Evolutionary conservation across 202 grass and related monocot species (phyloP).

Genomic region (Panicum virgatum): DNA sequence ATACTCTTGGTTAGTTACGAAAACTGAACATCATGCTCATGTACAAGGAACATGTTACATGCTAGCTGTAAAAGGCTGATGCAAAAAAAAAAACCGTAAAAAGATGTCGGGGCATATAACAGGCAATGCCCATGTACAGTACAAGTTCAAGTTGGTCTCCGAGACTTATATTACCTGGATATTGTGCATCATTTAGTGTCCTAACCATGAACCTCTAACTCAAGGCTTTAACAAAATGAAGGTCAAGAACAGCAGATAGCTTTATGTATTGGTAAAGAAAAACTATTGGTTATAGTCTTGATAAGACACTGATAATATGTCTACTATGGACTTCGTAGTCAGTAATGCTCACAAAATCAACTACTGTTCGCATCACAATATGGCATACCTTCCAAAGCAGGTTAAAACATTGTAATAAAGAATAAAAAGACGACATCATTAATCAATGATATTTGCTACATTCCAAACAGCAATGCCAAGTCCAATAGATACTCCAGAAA

Average conservation of each 20-base stretch:
- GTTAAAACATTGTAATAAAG: neutral
- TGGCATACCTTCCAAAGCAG: neutral
- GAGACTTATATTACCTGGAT: neutral
- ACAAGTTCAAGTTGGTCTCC: neutral
- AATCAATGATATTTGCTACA: neutral
- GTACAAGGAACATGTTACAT: neutral
- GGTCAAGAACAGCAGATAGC: neutral
- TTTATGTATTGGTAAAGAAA: neutral
- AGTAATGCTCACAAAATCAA: neutral
- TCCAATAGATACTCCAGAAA: neutral
- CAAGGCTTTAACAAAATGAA: neutral
- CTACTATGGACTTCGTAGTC: neutral
- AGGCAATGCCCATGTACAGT: neutral
- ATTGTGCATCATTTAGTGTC: neutral
- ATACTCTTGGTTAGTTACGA: neutral
- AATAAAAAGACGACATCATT: neutral
- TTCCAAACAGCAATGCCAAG: constrained; percentile 14
- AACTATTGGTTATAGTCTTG: neutral
- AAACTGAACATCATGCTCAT: neutral
- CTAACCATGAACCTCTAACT: constrained; percentile 18
- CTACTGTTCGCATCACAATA: neutral
- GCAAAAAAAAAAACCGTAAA: neutral
- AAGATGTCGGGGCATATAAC: neutral
- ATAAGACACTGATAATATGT: neutral
- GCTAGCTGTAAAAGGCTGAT: neutral